A percentile compares a stretch with the other conserved stretches of the same genome.
Evolutionary conservation across 345 rosid species (phyloP).

Genomic region (Citrus cavaleriei): DNA sequence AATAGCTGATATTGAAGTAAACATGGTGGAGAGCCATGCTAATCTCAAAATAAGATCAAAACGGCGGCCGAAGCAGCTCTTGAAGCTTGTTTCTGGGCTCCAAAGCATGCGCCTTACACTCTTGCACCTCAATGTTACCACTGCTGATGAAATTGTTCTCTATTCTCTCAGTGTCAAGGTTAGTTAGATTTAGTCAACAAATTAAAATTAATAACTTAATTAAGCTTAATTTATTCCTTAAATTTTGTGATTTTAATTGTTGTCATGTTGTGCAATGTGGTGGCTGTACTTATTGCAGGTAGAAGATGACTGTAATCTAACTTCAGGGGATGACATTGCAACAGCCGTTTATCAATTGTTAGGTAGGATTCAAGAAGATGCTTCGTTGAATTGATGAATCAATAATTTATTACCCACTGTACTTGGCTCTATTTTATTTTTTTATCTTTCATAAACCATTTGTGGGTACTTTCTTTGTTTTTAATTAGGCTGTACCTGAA

Average conservation of each 20-base stretch:
- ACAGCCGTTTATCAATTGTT: slow-evolving; percentile 63
- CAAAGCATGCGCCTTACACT: slow-evolving; percentile 58
- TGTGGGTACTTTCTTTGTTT: slow-evolving; percentile 14
- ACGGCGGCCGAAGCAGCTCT: slow-evolving; percentile 64
- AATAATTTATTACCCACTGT: slow-evolving; percentile 19
- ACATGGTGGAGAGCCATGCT: slow-evolving; percentile 81
- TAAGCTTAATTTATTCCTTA: not conserved
- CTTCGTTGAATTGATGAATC: slow-evolving; percentile 14
- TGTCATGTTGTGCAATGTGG: not conserved
- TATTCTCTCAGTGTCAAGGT: slow-evolving; percentile 82
- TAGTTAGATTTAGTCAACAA: not conserved
- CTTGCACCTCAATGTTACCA: slow-evolving; percentile 80
- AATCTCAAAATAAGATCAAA: slow-evolving; percentile 71
- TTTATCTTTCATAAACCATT: slow-evolving; percentile 2
- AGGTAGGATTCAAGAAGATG: slow-evolving; percentile 57
- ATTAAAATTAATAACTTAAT: no score
- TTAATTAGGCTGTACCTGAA: slow-evolving; percentile 19
- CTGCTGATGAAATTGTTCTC: slow-evolving; percentile 56
- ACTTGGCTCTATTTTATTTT: not conserved
- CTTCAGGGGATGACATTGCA: slow-evolving; percentile 74
- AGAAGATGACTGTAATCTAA: slow-evolving; percentile 79
- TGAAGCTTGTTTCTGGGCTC: slow-evolving; percentile 63
- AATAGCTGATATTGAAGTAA: slow-evolving; percentile 76
- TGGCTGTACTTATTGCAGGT: slow-evolving; percentile 45
- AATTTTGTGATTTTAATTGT: no score